Percentiles rank a stretch among this genome's conserved stretches.
Evolutionary conservation across 108 stramenopile genomes (phyloP).

Genomic region (Chaetoceros muelleri): DNA sequence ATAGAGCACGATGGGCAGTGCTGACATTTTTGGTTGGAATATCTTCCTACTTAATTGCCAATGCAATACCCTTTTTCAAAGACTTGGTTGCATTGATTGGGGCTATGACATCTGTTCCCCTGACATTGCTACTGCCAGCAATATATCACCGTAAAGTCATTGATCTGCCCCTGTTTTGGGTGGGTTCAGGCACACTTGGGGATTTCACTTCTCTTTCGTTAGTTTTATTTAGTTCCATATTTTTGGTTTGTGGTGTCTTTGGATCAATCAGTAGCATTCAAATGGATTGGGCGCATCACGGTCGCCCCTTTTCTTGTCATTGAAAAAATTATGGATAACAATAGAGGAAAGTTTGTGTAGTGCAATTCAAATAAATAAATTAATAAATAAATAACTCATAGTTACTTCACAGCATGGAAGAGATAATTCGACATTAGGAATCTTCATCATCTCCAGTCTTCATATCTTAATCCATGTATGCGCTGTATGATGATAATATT

Average conservation of each 20-base stretch:
- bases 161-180: conserved; percentile 15
- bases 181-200: conserved; percentile 9
- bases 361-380: no score
- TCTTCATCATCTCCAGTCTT: no score
- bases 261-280: conserved; percentile 46
- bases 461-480: no score
- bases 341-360: no score
- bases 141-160: conserved; percentile 35
- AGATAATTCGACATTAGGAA: no score
- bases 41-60: conserved; percentile 43
- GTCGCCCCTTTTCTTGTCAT: conserved; percentile 14
- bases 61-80: conserved; percentile 61
- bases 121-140: conserved; percentile 55
- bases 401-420: no score
- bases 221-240: conserved; percentile 30
- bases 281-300: conserved; percentile 40
- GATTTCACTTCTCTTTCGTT: conserved; percentile 19
- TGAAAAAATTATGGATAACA: no score
- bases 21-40: conserved; percentile 31
- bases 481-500: no score
- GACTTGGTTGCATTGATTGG: conserved; percentile 65
- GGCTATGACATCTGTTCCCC: conserved; percentile 48
- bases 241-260: conserved; percentile 42
- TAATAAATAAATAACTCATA: no score
- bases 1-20: conserved; percentile 37